These are phyloP conservation scores for Aspergillus caelatus DNA, from an alignment of 2,329 filamentous ascomycete species.

Conservation along the genomic window DNA sequence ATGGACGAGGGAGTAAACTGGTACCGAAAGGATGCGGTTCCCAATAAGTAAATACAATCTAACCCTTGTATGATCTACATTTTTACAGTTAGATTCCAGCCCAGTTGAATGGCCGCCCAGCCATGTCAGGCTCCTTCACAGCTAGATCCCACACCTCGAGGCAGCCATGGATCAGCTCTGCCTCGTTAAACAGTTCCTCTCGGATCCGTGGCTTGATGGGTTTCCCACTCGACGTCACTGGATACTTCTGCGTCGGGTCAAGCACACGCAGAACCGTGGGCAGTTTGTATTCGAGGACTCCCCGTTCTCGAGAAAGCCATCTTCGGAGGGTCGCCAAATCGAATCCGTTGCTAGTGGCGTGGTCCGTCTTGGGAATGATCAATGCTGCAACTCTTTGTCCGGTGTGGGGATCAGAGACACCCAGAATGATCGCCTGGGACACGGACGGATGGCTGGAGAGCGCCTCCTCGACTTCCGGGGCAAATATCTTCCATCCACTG, in stretches of 20 bases:
- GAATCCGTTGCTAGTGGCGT: neutral
- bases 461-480: neutral
- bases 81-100: too few relatives aligned
- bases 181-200: neutral
- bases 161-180: neutral
- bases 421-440: neutral
- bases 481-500: neutral
- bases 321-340: neutral
- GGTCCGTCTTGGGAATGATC: neutral
- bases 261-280: neutral
- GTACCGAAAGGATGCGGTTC: too few relatives aligned
- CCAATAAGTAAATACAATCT: too few relatives aligned
- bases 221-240: neutral
- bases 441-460: neutral
- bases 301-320: neutral
- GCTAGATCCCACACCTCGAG: slow-evolving; percentile 2
- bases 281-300: neutral
- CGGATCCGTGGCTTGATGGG: neutral
- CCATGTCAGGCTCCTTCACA: neutral
- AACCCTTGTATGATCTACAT: too few relatives aligned
- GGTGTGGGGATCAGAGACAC: neutral
- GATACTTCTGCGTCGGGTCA: neutral
- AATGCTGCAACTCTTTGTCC: neutral
- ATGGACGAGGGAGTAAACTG: too few relatives aligned
- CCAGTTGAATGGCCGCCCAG: neutral